phyloP scores from a whole-genome alignment of 2,329 filamentous ascomycete species.

The Neofusicoccum parvum region DNA sequence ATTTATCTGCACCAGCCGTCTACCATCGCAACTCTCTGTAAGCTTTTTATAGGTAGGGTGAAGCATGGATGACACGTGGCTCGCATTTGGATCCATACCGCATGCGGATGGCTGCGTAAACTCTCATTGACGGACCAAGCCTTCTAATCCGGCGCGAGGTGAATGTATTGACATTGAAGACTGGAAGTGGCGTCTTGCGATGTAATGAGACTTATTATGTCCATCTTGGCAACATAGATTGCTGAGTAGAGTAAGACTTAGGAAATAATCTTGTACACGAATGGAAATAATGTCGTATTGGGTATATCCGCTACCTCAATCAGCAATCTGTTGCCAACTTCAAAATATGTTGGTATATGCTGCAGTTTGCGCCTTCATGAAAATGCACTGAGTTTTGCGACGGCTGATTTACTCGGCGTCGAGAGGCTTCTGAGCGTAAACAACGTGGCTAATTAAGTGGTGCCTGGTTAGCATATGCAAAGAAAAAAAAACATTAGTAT shows the following conservation, averaged over 20 bases:
- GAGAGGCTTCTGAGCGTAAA: constrained; percentile 19
- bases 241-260: neutral
- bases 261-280: too few relatives aligned
- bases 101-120: too few relatives aligned
- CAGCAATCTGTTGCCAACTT: neutral
- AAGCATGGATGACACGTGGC: too few relatives aligned
- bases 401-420: neutral
- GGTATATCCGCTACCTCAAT: constrained; percentile 6
- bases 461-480: neutral
- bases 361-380: neutral
- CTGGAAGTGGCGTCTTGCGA: too few relatives aligned
- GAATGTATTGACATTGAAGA: too few relatives aligned
- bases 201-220: too few relatives aligned
- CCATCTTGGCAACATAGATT: neutral
- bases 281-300: neutral
- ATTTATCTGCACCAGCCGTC: too few relatives aligned
- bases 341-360: neutral
- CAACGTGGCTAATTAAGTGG: neutral
- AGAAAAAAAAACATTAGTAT: neutral
- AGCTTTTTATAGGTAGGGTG: too few relatives aligned
- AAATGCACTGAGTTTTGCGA: neutral
- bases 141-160: too few relatives aligned
- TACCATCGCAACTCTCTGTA: too few relatives aligned
- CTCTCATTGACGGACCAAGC: too few relatives aligned
- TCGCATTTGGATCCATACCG: too few relatives aligned